Percentiles rank a stretch among this genome's conserved stretches.
Evolutionary conservation across 148 eudicot genomes (phyloP).

Genomic region (Camellia lanceoleosa): DNA sequence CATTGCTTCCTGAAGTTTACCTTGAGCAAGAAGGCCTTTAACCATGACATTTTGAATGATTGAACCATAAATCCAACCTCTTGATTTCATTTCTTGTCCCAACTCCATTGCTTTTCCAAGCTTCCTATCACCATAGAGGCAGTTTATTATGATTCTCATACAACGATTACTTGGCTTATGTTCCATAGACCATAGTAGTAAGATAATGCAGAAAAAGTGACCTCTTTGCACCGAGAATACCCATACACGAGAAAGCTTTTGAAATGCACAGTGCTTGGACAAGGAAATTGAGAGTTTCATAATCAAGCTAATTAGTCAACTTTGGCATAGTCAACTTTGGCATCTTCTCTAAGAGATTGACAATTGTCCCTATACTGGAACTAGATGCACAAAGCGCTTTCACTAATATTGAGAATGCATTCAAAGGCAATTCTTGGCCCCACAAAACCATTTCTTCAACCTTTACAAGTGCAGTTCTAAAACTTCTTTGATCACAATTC

Average conservation of each 20-base stretch:
- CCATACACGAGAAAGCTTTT: conserved; percentile 49
- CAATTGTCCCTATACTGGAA: conserved; percentile 27
- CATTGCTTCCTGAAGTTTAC: conserved; percentile 34
- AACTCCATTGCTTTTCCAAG: conserved; percentile 47
- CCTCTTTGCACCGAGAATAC: conserved; percentile 29
- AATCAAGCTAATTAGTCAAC: neutral
- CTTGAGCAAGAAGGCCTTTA: conserved; percentile 24
- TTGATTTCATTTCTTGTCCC: conserved; percentile 47
- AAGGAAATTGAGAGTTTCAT: conserved; percentile 41
- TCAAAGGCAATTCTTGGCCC: conserved; percentile 60
- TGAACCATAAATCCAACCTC: conserved; percentile 48
- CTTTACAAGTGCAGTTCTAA: too few relatives aligned
- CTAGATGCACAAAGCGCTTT: conserved; percentile 16
- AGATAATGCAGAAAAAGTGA: conserved; percentile 37
- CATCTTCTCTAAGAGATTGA: conserved; percentile 33
- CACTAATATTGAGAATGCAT: conserved; percentile 38
- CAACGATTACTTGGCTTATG: conserved; percentile 53
- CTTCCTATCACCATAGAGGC: conserved; percentile 37
- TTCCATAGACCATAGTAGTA: conserved; percentile 34
- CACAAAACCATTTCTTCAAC: too few relatives aligned
- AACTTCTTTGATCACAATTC: too few relatives aligned
- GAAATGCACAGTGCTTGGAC: conserved; percentile 33
- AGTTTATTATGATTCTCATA: conserved; percentile 41
- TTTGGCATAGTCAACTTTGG: too few relatives aligned
- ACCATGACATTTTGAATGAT: conserved; percentile 39